Percentiles rank a stretch among this genome's conserved stretches.
phyloP scores from a whole-genome alignment of 2,329 filamentous ascomycete genomes.

The Diaporthe ilicicola region DNA sequence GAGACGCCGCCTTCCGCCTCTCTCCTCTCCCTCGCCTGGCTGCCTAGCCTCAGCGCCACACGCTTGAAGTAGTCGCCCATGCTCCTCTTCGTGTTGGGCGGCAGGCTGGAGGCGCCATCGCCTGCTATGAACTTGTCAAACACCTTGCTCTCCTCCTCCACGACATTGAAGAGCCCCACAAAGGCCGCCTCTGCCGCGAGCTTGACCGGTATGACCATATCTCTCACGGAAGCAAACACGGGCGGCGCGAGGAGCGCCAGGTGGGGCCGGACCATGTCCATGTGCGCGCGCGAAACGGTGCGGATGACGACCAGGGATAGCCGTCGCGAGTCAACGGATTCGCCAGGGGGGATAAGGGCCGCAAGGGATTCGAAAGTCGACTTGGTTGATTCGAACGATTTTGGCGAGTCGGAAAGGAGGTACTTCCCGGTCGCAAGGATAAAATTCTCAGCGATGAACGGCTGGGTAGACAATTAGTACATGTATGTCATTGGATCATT shows the following conservation, averaged over 20 bases:
- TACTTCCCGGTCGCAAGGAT: slow-evolving; percentile 93
- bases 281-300: slow-evolving; percentile 81
- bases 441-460: slow-evolving; percentile 87
- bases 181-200: slow-evolving; percentile 95
- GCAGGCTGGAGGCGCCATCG: slow-evolving; percentile 69
- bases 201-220: slow-evolving; percentile 93
- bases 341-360: slow-evolving; percentile 77
- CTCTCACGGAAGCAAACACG: slow-evolving; percentile 89
- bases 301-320: slow-evolving; percentile 87
- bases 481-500: neutral
- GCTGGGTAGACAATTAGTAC: slow-evolving; percentile 51
- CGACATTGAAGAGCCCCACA: slow-evolving; percentile 87
- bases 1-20: slow-evolving; percentile 92
- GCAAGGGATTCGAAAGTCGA: slow-evolving; percentile 82
- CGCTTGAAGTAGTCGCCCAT: slow-evolving; percentile 99
- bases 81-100: slow-evolving; percentile 79
- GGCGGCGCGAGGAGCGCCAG: slow-evolving; percentile 81
- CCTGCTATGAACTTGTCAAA: slow-evolving; percentile 91
- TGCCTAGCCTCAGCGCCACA: slow-evolving; percentile 84
- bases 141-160: slow-evolving; percentile 83
- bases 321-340: slow-evolving; percentile 82
- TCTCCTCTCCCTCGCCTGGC: slow-evolving; percentile 85
- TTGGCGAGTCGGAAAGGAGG: slow-evolving; percentile 73
- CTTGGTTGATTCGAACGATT: slow-evolving; percentile 80
- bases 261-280: slow-evolving; percentile 83